Evolutionary conservation across 2,329 filamentous ascomycete species (phyloP).

Genomic region (Whalleya microplaca): DNA sequence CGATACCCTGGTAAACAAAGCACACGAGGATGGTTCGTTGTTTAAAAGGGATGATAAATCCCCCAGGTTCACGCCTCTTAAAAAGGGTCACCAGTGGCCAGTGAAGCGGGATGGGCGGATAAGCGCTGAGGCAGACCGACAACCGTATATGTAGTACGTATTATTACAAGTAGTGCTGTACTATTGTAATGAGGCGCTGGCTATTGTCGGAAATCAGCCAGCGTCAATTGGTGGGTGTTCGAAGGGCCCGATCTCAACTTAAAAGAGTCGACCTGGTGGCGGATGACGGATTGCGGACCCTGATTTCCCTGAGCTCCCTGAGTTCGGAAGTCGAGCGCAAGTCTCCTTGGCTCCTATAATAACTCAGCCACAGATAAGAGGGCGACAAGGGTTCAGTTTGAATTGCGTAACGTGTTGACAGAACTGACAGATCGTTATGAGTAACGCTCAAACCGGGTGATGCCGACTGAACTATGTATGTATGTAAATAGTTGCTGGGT

Average conservation of each 20-base stretch:
- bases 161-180: background rate
- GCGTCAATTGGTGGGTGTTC: slow-evolving; percentile 3
- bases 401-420: background rate
- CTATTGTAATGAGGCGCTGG: no score
- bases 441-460: background rate
- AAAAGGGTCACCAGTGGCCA: no score
- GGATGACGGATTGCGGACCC: background rate
- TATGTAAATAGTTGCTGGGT: background rate
- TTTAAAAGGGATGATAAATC: background rate
- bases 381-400: background rate
- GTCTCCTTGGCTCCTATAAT: background rate
- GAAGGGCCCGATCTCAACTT: slow-evolving; percentile 4
- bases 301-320: background rate
- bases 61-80: background rate
- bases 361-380: background rate
- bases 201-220: slow-evolving; percentile 25
- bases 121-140: background rate
- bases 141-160: background rate
- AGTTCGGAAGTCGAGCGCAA: background rate
- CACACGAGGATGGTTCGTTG: background rate
- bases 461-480: background rate
- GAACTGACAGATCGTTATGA: background rate
- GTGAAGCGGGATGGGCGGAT: no score
- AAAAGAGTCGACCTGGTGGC: background rate
- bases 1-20: background rate